Evolutionary conservation across 495 filamentous ascomycete genomes (phyloP), one percentile per base, ranked within the genome.

Genomic region (Viridothelium virens): DNA sequence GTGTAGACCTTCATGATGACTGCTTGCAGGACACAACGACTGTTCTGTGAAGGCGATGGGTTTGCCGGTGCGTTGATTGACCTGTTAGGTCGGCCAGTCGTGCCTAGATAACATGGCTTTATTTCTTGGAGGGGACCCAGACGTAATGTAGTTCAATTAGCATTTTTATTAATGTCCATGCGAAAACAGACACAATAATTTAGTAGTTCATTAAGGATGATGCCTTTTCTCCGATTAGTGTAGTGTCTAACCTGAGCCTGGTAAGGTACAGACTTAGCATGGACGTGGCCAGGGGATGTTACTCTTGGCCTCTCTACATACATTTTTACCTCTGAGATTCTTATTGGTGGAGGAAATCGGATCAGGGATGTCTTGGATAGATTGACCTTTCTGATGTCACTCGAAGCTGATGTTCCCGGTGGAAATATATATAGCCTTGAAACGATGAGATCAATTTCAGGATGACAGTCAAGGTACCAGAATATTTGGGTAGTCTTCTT

Each of bases 291-390:
- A 18, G 48, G n/a, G 10, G 10, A 18, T 53, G n/a, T 18, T 12
- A 53, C 48, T 12, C 48, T 16, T 46, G 41, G 14, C 41, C 41
- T 16, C 41, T 46, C 7, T 46, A 46, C 41, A 46, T 46, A 46
- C 41, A 46, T 16, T 46, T 46, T 46, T 46, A 46, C 41, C 41
- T 46, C 41, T 46, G n/a, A 11, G 48, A 18, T 12, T 12, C 9
- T 53, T 18, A 53, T 53, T 53, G 48, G 48, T 53, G 48, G 48
- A 53, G 48, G 48, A 53, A 53, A 53, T 18, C 10, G 48, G 48
- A 14, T 18, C 48, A 53, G 48, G 48, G n/a, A 18, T 2, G 48
- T 53, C 48, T 53, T 18, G 25, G 10, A 53, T 12, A 14, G 48
- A 18, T 53, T 18, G 16, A 18, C 5, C n/a, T 53, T 18, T 18